Evolutionary conservation across 176 grass and related monocot genomes (phyloP).

Genomic region (Pharus latifolius): DNA sequence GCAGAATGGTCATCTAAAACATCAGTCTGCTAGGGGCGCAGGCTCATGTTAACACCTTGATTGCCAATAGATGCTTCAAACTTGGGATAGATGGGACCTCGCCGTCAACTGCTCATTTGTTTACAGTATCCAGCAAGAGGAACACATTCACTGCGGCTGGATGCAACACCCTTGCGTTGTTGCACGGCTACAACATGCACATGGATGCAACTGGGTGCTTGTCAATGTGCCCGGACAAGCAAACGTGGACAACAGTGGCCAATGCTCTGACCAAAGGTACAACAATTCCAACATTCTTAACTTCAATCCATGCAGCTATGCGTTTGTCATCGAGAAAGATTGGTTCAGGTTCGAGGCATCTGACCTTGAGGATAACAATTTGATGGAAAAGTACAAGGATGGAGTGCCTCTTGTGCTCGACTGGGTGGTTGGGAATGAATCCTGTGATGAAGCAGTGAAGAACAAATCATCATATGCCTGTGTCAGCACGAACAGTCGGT

Average conservation of each 20-base stretch:
- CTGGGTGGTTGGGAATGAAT: slow-evolving; percentile 18
- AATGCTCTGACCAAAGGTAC: slow-evolving; percentile 21
- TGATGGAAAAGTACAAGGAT: slow-evolving; percentile 1
- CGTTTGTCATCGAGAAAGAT: slow-evolving; percentile 18
- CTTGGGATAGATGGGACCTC: neutral
- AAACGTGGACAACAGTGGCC: neutral
- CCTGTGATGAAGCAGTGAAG: neutral
- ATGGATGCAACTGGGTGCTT: slow-evolving; percentile 1
- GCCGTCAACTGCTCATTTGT: accelerated
- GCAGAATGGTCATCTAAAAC: neutral
- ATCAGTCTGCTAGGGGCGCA: slow-evolving; percentile 9
- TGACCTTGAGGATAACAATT: slow-evolving; percentile 13
- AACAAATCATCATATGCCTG: slow-evolving; percentile 21
- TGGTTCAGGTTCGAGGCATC: slow-evolving; percentile 25
- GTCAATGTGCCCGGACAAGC: neutral
- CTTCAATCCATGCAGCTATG: slow-evolving; percentile 31
- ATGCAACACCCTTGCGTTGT: slow-evolving; percentile 28
- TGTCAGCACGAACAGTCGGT: slow-evolving; percentile 3
- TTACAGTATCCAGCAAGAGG: slow-evolving; percentile 18
- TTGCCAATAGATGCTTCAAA: slow-evolving; percentile 16
- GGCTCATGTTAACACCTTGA: neutral
- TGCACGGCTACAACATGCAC: neutral
- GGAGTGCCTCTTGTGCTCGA: slow-evolving; percentile 21
- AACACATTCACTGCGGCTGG: slow-evolving; percentile 30
- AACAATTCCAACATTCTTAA: neutral